Conservation (phyloP, 257 asterid genomes). For the Scutellaria baicalensis region DNA sequence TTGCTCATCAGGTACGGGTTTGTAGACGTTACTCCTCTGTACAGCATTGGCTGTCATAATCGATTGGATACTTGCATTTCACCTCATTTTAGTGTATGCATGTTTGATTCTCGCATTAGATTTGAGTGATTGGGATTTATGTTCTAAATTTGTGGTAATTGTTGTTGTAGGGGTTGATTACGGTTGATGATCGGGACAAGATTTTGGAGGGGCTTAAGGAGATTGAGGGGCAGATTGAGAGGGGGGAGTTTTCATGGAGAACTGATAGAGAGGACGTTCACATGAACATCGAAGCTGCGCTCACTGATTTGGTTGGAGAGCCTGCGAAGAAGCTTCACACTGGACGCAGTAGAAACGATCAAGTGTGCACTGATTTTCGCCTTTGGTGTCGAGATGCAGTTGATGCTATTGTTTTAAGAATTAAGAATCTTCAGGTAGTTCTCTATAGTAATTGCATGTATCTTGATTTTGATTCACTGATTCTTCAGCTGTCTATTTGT, state of each 20-base stretch:
- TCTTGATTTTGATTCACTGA: not conserved
- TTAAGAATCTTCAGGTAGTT: conserved; percentile 74
- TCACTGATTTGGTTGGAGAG: conserved; percentile 90
- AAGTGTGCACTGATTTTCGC: conserved; percentile 91
- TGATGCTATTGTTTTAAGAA: conserved; percentile 44
- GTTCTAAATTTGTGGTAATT: not conserved
- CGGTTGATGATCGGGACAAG: conserved; percentile 52
- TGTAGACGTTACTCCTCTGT: not conserved
- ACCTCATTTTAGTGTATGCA: not conserved
- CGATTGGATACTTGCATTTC: not conserved
- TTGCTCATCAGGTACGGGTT: conserved; percentile 58
- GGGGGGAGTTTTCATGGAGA: conserved; percentile 82
- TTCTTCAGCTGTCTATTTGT: not conserved
- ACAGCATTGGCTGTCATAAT: not conserved
- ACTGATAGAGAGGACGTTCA: conserved; percentile 97
- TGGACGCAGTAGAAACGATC: conserved; percentile 93
- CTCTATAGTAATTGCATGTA: not conserved
- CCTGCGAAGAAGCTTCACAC: conserved; percentile 98
- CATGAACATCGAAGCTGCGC: conserved; percentile 97
- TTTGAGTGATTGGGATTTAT: not conserved
- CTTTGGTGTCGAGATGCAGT: conserved; percentile 93
- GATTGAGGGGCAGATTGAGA: conserved; percentile 69
- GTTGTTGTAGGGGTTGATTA: conserved; percentile 67
- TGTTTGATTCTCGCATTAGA: not conserved
- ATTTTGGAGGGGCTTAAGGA: conserved; percentile 66